Base-by-base conservation (phyloP, 257 asterid species). In the Echium plantagineum region DNA sequence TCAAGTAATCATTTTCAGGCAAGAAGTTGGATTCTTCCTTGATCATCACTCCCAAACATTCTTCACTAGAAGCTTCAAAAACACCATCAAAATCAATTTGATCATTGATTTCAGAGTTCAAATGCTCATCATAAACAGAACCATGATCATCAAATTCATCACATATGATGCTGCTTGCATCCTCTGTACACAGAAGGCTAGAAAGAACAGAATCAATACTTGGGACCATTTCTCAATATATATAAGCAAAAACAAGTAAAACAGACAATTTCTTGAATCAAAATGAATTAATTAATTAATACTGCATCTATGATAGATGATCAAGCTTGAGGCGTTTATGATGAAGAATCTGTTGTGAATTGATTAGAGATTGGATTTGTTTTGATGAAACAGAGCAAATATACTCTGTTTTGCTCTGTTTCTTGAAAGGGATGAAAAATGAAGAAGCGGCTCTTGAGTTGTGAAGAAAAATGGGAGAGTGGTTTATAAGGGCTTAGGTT, bases 161-260 rank as follows among this genome's bases (percentile, higher is more conserved):
- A 64, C 66, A 66, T 38, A 74, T 59, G 22, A 57, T 62, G 57
- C 58, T 24, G 26, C 2, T 66, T 69, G 67, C 59, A 24, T 72
- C 80, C 63, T 78, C 83, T 57, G 83, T 60, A 61, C 81, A 78
- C 15, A 78, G 71, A 53, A 78, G 76, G 55, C 68, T 72, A 15
- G 81, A 64, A 19, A 51, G 32, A 56, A 55, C 66, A 72, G 49
- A 72, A 65, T 75, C 81, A 58, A 71, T 30, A 66, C 77, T 74
- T 46, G 80, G 75, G 47, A 67, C 83, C 83, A 77, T 24, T 77
- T 58, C 52, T 60, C 48, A 55, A 21, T 46, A 56, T 63, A 57
- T 63, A 64, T 46, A 35, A 67, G 22, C 12, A 22, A 59, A 60
- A 21, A 58, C 49, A n/a, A 18, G 24, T 17, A 53, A 24, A 24